Conservation (phyloP, 1,139 yeast genomes). For the Entelexis paramagnoliae region DNA sequence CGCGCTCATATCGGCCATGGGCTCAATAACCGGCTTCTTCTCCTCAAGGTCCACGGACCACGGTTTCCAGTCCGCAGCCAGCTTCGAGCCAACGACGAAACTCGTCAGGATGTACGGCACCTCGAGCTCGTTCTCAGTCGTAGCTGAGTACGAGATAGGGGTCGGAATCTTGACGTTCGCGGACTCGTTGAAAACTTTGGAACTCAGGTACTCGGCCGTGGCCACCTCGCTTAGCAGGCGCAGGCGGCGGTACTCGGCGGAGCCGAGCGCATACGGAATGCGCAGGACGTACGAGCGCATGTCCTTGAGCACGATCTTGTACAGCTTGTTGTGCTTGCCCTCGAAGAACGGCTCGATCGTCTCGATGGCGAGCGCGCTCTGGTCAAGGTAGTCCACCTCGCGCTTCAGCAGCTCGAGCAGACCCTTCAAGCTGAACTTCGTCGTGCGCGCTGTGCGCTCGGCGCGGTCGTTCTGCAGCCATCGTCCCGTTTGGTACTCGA, state of each 20-base stretch:
- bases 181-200: constrained; percentile 36
- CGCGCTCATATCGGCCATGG: constrained; percentile 32
- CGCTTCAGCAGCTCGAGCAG: constrained; percentile 35
- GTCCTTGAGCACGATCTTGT: constrained; percentile 55
- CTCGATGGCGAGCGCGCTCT: constrained; percentile 39
- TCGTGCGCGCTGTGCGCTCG: constrained; percentile 65
- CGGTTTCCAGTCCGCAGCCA: constrained; percentile 90
- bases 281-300: constrained; percentile 61
- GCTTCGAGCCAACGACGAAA: constrained; percentile 60
- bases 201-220: constrained; percentile 61
- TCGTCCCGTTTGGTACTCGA: constrained; percentile 88
- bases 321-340: constrained; percentile 86
- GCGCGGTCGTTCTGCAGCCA: constrained; percentile 73
- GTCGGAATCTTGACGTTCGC: constrained; percentile 39
- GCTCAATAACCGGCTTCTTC: constrained; percentile 32
- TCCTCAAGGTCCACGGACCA: constrained; percentile 45
- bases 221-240: constrained; percentile 87
- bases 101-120: constrained; percentile 76
- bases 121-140: constrained; percentile 50
- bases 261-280: constrained; percentile 63
- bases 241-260: constrained; percentile 51
- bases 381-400: constrained; percentile 22
- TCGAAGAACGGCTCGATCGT: constrained; percentile 80
- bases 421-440: constrained; percentile 78
- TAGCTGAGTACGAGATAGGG: constrained; percentile 61